Evolutionary conservation across 805 yeast genomes (phyloP).

Genomic region (Cyberlindnera bimundalis): DNA sequence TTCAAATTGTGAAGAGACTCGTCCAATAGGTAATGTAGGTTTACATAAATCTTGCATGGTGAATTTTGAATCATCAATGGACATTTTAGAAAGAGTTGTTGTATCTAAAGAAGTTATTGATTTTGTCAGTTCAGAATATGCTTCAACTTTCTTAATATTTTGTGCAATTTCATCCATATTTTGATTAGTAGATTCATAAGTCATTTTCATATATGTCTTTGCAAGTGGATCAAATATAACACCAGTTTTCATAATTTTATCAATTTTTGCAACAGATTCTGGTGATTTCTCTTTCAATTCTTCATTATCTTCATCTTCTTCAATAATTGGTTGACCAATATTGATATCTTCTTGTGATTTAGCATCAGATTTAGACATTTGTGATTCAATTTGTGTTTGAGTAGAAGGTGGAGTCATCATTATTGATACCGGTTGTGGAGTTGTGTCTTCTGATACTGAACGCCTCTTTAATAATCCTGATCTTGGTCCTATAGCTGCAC

Average conservation of each 20-base stretch:
- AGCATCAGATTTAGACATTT: slow-evolving; percentile 5
- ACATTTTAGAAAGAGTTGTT: slow-evolving; percentile 33
- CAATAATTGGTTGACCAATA: slow-evolving; percentile 4
- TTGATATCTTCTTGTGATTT: slow-evolving; percentile 10
- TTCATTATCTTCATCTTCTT: slow-evolving; percentile 10
- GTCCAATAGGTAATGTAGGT: slow-evolving; percentile 64
- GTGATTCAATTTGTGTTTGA: slow-evolving; percentile 11
- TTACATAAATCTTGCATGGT: slow-evolving; percentile 71
- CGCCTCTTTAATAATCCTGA: slow-evolving; percentile 6
- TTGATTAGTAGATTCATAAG: slow-evolving; percentile 4
- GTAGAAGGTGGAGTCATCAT: slow-evolving; percentile 15
- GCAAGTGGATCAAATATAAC: slow-evolving; percentile 7
- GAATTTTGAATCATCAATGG: slow-evolving; percentile 50
- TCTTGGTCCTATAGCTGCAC: slow-evolving; percentile 4
- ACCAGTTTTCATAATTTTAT: slow-evolving; percentile 9
- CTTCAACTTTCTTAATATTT: slow-evolving; percentile 2
- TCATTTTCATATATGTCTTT: slow-evolving; percentile 2
- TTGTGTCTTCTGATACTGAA: slow-evolving; percentile 3
- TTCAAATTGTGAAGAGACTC: slow-evolving; percentile 53
- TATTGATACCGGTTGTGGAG: slow-evolving; percentile 1
- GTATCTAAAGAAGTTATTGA: slow-evolving; percentile 38
- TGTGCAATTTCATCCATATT: not conserved
- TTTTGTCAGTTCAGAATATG: slow-evolving; percentile 32
- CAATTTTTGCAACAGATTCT: not conserved
- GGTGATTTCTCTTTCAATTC: not conserved